Conservation (phyloP, 202 grass and related monocot species). For the Carex sylvatica region DNA sequence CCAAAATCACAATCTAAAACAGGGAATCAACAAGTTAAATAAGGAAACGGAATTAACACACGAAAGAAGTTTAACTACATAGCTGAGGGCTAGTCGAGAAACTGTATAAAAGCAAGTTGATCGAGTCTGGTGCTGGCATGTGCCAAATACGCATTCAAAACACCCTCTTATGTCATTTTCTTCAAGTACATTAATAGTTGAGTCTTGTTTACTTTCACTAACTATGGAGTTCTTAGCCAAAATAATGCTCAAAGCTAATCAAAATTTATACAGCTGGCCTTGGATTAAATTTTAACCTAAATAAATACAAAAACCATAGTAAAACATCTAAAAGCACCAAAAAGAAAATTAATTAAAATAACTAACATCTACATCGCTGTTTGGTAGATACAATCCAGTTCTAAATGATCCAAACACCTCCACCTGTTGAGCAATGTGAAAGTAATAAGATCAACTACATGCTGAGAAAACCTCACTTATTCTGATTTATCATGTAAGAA, state of each 20-base stretch:
- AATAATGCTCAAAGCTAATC: neutral
- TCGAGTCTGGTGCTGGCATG: neutral
- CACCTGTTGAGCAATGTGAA: slow-evolving; percentile 41
- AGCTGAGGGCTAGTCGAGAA: neutral
- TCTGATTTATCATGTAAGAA: slow-evolving; percentile 16
- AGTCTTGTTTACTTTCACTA: neutral
- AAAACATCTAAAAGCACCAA: neutral
- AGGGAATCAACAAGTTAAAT: slow-evolving; percentile 21
- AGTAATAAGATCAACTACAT: slow-evolving; percentile 11
- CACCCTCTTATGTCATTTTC: neutral
- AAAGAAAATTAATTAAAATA: slow-evolving; percentile 26
- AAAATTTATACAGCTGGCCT: neutral
- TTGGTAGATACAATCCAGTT: slow-evolving; percentile 90
- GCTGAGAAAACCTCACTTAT: neutral
- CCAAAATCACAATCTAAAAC: slow-evolving; percentile 82
- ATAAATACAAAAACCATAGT: neutral
- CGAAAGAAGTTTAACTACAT: neutral
- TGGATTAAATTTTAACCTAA: neutral
- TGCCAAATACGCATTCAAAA: neutral
- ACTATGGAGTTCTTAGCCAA: neutral
- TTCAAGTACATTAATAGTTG: neutral
- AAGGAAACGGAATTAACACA: slow-evolving; percentile 18
- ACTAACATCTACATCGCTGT: slow-evolving; percentile 85
- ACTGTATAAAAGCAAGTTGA: neutral
- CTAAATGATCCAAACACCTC: slow-evolving; percentile 98